phyloP scores from a whole-genome alignment of 2,329 filamentous ascomycete species.

The Lithohypha guttulata region DNA sequence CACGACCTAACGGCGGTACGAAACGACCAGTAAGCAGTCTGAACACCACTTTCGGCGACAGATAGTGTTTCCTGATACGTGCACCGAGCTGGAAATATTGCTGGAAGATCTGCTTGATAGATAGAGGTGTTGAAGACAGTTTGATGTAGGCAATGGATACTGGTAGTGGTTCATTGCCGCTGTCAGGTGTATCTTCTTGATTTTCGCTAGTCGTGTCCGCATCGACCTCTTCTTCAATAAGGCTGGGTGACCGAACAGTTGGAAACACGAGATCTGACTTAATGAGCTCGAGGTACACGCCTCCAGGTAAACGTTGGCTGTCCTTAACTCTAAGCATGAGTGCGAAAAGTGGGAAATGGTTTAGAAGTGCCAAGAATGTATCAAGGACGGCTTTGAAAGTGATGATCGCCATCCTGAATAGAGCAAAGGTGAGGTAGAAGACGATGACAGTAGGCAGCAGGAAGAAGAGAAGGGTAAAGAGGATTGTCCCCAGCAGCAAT shows the following conservation, averaged over 20 bases:
- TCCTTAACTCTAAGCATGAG: slow-evolving; percentile 95
- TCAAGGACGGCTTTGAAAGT: slow-evolving; percentile 83
- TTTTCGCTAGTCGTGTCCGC: slow-evolving; percentile 7
- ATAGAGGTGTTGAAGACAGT: slow-evolving; percentile 68
- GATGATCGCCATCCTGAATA: slow-evolving; percentile 90
- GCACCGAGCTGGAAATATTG: slow-evolving; percentile 93
- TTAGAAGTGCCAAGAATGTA: slow-evolving; percentile 82
- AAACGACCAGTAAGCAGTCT: slow-evolving; percentile 84
- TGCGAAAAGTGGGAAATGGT: slow-evolving; percentile 95
- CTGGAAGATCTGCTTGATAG: slow-evolving; percentile 88
- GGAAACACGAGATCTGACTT: slow-evolving; percentile 7
- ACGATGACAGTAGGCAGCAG: slow-evolving; percentile 88
- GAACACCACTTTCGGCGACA: slow-evolving; percentile 76
- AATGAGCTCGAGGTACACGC: slow-evolving; percentile 22
- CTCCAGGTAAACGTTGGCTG: slow-evolving; percentile 73
- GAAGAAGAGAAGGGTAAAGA: slow-evolving; percentile 93
- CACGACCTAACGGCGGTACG: slow-evolving; percentile 87
- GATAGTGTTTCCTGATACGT: slow-evolving; percentile 88
- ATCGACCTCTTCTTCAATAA: slow-evolving; percentile 8
- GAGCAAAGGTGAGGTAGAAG: slow-evolving; percentile 93
- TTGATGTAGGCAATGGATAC: slow-evolving; percentile 15
- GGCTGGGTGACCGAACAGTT: neutral
- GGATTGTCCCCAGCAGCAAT: slow-evolving; percentile 85
- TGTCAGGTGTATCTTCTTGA: neutral
- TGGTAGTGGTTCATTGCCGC: neutral